A percentile compares a stretch with the other conserved stretches of the same genome.
These are phyloP conservation scores for Clitopilus hobsonii DNA, from an alignment of 768 basidiomycete species.

Conservation along the genomic window DNA sequence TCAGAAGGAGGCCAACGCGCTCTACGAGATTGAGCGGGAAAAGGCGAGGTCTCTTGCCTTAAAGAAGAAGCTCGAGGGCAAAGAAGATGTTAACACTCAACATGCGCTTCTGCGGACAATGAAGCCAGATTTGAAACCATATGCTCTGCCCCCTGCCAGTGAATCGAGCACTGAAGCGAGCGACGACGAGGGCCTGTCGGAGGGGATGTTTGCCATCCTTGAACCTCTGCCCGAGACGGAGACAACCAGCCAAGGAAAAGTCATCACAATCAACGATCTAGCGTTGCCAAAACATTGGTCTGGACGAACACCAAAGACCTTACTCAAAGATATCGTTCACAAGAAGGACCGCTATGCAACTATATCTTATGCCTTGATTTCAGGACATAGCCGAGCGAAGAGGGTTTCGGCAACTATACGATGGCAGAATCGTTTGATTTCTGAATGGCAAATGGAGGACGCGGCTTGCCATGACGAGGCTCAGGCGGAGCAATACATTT, in stretches of 20 bases:
- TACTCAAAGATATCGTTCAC: constrained; percentile 63
- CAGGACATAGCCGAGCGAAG: constrained; percentile 68
- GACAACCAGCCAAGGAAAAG: constrained; percentile 49
- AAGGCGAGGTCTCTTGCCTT: constrained; percentile 42
- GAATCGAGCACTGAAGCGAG: not conserved
- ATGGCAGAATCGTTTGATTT: constrained; percentile 59
- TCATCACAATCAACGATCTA: constrained; percentile 64
- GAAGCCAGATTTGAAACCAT: no score
- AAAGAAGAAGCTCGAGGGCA: constrained; percentile 33
- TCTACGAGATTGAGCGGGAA: constrained; percentile 50
- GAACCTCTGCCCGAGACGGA: constrained; percentile 59
- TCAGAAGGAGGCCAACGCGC: constrained; percentile 55
- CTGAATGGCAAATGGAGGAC: constrained; percentile 80
- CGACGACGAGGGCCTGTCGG: constrained; percentile 43
- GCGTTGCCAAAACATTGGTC: constrained; percentile 79
- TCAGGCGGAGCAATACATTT: constrained; percentile 89
- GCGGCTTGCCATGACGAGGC: constrained; percentile 71
- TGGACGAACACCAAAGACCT: constrained; percentile 71
- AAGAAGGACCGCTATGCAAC: constrained; percentile 75
- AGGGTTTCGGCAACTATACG: constrained; percentile 68
- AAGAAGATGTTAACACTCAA: not conserved
- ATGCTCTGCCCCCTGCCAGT: no score
- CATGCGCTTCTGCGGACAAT: not conserved
- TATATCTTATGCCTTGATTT: constrained; percentile 60
- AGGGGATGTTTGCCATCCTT: constrained; percentile 70